phyloP scores from a whole-genome alignment of 345 rosid species.

The Heritiera littoralis region DNA sequence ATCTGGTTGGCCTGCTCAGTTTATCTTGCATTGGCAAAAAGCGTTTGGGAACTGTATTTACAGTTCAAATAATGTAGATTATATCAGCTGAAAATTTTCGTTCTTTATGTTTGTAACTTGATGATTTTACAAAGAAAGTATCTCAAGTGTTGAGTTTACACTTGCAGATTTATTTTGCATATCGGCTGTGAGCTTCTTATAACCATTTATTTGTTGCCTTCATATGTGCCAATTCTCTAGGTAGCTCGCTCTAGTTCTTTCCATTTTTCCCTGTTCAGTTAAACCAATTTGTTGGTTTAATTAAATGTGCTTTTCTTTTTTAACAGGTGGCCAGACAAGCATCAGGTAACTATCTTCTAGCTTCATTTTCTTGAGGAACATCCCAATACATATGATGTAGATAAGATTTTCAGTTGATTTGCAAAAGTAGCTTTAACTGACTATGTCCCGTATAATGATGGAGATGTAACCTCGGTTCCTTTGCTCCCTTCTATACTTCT shows the following conservation, averaged over 20 bases:
- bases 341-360: conserved; percentile 45
- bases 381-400: neutral
- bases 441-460: neutral
- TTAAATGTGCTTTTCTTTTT: conserved; percentile 9
- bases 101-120: neutral
- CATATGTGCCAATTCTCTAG: neutral
- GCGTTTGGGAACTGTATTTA: neutral
- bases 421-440: neutral
- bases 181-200: neutral
- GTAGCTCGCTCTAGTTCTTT: neutral
- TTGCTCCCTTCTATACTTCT: neutral
- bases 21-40: neutral
- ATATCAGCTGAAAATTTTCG: neutral
- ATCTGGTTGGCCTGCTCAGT: conserved; percentile 2
- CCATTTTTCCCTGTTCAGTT: neutral
- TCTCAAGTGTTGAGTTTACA: neutral
- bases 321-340: conserved; percentile 66
- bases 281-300: neutral
- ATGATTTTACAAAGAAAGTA: neutral
- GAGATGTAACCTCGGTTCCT: neutral
- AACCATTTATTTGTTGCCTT: neutral
- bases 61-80: neutral
- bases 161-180: neutral
- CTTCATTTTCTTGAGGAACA: neutral
- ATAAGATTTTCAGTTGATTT: neutral